Conservation (phyloP, 176 grass and related monocot genomes). For the Pontederia crassipes region DNA sequence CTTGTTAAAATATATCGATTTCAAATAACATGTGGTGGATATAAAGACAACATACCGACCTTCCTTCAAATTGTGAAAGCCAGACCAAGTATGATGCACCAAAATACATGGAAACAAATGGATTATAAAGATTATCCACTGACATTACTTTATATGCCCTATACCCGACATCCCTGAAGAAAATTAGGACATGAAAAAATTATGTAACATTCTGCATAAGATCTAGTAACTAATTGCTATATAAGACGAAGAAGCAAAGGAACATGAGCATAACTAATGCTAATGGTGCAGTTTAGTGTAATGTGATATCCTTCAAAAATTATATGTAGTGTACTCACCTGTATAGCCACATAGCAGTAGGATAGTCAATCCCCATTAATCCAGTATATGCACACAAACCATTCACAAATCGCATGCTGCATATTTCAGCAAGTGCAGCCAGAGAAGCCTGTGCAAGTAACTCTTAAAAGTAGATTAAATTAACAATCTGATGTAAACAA, state of each 20-base stretch:
- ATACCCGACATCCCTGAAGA: conserved; percentile 57
- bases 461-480: conserved; percentile 17
- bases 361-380: conserved; percentile 91
- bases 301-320: no score
- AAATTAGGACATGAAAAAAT: conserved; percentile 8
- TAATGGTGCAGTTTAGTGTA: no score
- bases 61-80: conserved; percentile 77
- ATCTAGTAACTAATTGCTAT: background rate
- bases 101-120: conserved; percentile 97
- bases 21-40: conserved; percentile 5
- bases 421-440: conserved; percentile 75
- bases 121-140: conserved; percentile 91
- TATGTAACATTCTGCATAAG: background rate
- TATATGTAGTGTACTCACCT: conserved; percentile 24
- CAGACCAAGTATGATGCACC: conserved; percentile 71
- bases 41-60: conserved; percentile 31
- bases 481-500: conserved; percentile 4
- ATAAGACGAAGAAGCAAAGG: background rate
- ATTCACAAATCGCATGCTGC: conserved; percentile 92
- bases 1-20: background rate
- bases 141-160: conserved; percentile 57
- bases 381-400: conserved; percentile 60
- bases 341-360: conserved; percentile 79
- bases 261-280: background rate
- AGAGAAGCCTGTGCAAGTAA: conserved; percentile 43